Percentiles rank a stretch among this genome's conserved stretches.
These are phyloP conservation scores for Psidium friedrichsthalianum DNA, from an alignment of 345 rosid genomes.

Conservation along the genomic window DNA sequence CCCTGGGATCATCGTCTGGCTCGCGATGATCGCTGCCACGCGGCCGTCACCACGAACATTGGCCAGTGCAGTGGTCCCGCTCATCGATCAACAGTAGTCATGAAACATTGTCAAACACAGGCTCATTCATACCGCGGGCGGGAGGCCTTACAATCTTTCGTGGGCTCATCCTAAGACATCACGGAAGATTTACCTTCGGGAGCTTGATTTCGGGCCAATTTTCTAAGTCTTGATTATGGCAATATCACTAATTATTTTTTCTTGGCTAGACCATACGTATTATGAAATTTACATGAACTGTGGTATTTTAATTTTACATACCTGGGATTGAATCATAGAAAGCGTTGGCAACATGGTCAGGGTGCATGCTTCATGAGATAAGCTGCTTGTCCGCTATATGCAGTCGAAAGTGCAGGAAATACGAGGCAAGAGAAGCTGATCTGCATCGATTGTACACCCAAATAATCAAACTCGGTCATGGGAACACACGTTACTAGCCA, in stretches of 20 bases:
- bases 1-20: constrained; percentile 84
- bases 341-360: neutral
- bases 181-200: neutral
- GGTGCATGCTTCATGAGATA: constrained; percentile 1
- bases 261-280: constrained; percentile 38
- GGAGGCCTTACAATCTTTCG: neutral
- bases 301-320: neutral
- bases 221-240: neutral
- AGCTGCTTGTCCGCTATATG: constrained; percentile 6
- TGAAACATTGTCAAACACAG: neutral
- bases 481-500: neutral
- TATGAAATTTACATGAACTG: constrained; percentile 26
- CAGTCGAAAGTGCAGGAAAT: constrained; percentile 1
- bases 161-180: neutral
- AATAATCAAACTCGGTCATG: neutral
- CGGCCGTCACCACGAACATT: constrained; percentile 58
- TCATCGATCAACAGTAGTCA: neutral
- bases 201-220: neutral
- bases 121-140: neutral
- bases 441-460: constrained; percentile 14
- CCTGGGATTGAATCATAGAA: neutral
- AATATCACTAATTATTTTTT: constrained; percentile 38
- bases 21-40: constrained; percentile 67
- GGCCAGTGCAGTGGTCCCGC: constrained; percentile 73
- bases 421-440: constrained; percentile 43